Base-by-base conservation (phyloP, 495 filamentous ascomycete species). In the Hyaloscypha finlandica region DNA sequence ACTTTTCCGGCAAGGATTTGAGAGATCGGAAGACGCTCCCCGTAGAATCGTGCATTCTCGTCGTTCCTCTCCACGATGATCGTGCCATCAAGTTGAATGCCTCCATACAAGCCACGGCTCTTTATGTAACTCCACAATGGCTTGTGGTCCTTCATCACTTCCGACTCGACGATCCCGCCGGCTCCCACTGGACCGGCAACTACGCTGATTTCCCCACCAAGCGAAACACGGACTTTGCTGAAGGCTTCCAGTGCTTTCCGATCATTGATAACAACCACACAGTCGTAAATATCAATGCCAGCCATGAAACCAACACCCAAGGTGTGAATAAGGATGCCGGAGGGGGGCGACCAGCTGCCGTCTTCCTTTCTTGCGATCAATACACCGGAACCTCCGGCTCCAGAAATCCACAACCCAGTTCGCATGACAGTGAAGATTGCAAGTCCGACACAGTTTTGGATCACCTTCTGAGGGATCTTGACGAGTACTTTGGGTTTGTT, bases 361-460 rank as follows among this genome's bases (percentile, higher is more conserved):
- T 90, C 90, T 63, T 86, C 84, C 60, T 85, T 84, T 19, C 90
- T 86, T 1, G 81, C 91, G 57, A 94, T 75, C 12, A 94, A 77
- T 1, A 94, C 80, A 52, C 91, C 91, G 71, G 88, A 90, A 6
- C 88, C 88, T 32, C 87, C 89, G n/a, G 90, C 89, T 54, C 90
- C 91, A 59, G 89, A 89, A 8, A 92, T 77, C 83, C 91, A 92
- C 33, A 94, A 83, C 33, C 91, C 91, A 0, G 90, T 89, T 56
- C 91, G 88, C 84, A 93, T 91, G 20, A 89, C 90, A 0, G 91
- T 93, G 79, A 94, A 94, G 74, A 94, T 92, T 48, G 89, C 90
- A 2, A 94, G 78, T 22, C 90, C 91, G 72, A 92, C 90, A 19
- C 90, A 90, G 58, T 85, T 84, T 64, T 85, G 78, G 42, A 94